phyloP scores from a whole-genome alignment of 2,329 filamentous ascomycete species.

The Pseudogymnoascus sp. region DNA sequence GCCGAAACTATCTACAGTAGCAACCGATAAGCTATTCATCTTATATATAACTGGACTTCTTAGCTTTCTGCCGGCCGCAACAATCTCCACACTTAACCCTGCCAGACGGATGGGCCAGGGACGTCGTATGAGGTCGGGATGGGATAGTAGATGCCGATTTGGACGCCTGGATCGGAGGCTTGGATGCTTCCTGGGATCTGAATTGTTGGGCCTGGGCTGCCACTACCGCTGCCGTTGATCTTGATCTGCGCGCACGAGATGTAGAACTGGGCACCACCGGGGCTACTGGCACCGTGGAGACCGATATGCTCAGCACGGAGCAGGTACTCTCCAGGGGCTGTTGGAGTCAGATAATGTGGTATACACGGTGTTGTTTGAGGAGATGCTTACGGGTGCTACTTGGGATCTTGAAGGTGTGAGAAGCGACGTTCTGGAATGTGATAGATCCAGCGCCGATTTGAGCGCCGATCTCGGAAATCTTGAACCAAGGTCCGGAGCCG shows the following conservation, averaged over 20 bases:
- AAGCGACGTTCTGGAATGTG: neutral
- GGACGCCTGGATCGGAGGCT: conserved; percentile 20
- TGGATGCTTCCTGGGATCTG: conserved; percentile 22
- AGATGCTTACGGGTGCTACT: neutral
- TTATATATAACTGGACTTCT: too few species aligned
- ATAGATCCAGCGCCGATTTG: neutral
- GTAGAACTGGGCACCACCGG: too few species aligned
- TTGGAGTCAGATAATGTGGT: neutral
- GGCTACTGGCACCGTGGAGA: conserved; percentile 23
- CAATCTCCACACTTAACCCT: neutral
- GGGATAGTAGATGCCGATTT: conserved; percentile 11
- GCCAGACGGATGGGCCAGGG: conserved; percentile 30
- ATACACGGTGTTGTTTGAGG: neutral
- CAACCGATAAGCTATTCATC: too few species aligned
- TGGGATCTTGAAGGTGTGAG: neutral
- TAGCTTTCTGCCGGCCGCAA: neutral
- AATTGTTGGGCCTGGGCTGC: conserved; percentile 17
- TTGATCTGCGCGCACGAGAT: conserved; percentile 20
- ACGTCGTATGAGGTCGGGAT: conserved; percentile 28
- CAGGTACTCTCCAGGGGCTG: neutral
- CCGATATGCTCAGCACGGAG: conserved; percentile 28
- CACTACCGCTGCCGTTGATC: conserved; percentile 18
- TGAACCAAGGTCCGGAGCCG: conserved; percentile 37
- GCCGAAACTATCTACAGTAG: too few species aligned
- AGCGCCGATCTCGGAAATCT: conserved; percentile 23